These are phyloP conservation scores for Fusarium ramigenum DNA, from an alignment of 2,329 filamentous ascomycete genomes.

Conservation along the genomic window DNA sequence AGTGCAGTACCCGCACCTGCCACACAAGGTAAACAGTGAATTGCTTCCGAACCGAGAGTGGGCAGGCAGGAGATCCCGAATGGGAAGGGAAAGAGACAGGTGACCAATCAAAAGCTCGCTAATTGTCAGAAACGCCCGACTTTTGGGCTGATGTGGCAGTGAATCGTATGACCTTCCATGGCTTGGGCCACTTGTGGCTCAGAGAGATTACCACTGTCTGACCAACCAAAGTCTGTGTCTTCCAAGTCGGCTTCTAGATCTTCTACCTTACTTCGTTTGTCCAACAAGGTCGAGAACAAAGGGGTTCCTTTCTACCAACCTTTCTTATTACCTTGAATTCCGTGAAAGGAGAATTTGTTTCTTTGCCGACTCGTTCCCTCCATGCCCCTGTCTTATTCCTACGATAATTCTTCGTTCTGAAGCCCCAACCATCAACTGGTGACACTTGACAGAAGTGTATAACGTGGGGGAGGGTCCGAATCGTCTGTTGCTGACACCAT, in stretches of 20 bases:
- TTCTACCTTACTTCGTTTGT: not conserved
- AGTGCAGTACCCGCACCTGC: not conserved
- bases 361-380: not conserved
- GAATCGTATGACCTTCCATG: constrained; percentile 41
- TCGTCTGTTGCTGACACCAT: constrained; percentile 35
- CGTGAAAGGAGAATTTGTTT: not conserved
- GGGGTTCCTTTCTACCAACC: not conserved
- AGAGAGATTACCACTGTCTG: not conserved
- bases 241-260: constrained; percentile 1
- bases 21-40: not conserved
- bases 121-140: constrained; percentile 42
- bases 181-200: constrained; percentile 8
- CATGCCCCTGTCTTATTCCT: not conserved
- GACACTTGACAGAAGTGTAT: not conserved
- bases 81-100: not conserved
- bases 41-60: constrained; percentile 21
- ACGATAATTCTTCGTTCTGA: not conserved
- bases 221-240: not conserved
- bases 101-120: constrained; percentile 24
- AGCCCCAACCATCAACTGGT: not conserved
- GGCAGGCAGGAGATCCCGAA: constrained; percentile 36
- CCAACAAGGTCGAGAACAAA: constrained; percentile 13
- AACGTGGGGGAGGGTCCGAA: constrained; percentile 1
- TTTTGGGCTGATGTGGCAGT: constrained; percentile 44
- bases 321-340: not conserved